These are phyloP conservation scores for Galerina sulciceps DNA, from an alignment of 768 basidiomycete species.

Conservation along the genomic window DNA sequence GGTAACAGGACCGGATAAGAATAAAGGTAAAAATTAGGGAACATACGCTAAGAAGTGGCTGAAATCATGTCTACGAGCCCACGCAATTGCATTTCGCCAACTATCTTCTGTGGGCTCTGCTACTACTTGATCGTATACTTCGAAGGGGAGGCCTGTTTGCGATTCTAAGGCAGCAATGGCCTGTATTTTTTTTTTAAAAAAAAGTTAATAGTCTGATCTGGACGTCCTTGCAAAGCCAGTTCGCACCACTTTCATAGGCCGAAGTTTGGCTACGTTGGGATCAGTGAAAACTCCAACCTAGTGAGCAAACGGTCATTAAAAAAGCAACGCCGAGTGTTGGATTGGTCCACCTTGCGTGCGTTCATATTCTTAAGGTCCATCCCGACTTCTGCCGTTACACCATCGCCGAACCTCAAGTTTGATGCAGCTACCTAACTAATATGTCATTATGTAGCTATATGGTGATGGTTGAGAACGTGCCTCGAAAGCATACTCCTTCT, in stretches of 20 bases:
- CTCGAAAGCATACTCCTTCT: conserved; percentile 95
- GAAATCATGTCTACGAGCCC: conserved; percentile 86
- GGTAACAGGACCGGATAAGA: conserved; percentile 10
- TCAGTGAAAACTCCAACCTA: conserved; percentile 96
- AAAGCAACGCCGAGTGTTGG: background rate
- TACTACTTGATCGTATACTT: conserved; percentile 80
- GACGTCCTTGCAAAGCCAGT: background rate
- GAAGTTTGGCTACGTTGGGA: conserved; percentile 77
- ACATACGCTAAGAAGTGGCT: conserved; percentile 91
- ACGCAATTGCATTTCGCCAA: conserved; percentile 86
- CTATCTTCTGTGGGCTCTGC: conserved; percentile 93
- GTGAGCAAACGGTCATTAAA: background rate
- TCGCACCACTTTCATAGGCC: conserved; percentile 80
- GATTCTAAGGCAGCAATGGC: conserved; percentile 80
- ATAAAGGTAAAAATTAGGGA: background rate
- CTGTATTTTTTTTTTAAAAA: conserved; percentile 45
- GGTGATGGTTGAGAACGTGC: conserved; percentile 33
- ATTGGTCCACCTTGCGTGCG: conserved; percentile 69
- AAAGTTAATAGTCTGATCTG: background rate
- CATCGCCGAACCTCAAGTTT: conserved; percentile 88
- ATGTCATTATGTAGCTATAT: background rate
- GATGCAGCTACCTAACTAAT: conserved; percentile 74
- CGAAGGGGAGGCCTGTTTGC: conserved; percentile 76
- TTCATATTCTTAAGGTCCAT: conserved; percentile 96
- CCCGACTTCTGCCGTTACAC: conserved; percentile 88